Evolutionary conservation across 2,329 filamentous ascomycete species (phyloP), one percentile per base, ranked within the genome.

Genomic region (Colletotrichum sidae): DNA sequence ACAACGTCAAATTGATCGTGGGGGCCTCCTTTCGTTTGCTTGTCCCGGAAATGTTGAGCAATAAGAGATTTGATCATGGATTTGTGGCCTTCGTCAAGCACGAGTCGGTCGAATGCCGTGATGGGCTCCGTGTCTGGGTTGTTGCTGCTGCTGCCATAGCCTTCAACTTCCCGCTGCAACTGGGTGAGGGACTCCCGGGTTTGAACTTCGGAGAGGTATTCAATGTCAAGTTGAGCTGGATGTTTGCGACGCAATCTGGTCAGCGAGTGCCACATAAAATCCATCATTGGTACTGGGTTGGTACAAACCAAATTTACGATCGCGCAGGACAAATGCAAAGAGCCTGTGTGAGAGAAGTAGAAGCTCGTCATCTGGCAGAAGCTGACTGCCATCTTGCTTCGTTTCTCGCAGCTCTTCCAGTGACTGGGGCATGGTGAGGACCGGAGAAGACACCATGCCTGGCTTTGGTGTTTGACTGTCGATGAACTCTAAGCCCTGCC

Each of bases 41-140:
- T 55, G 3, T 45, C 41, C 5, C 53, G 53, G 10, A 55, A 55
- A 1, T 55, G 41, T 1, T 55, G 53, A 38, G 53, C n/a, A 41
- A 46, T 45, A 6, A 46, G 4, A 1, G 53, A 55, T 4, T 15
- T 8, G 8, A 55, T 45, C 53, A 55, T 17, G 0, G 7, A 12
- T 2, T 34, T 25, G 6, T 55, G 53, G 0, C 53, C 10, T 8
- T 10, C 10, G 10, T 55, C 53, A 35, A 55, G 3, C 0, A 55
- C 53, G 9, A 55, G 53, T 0, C 53, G 53, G n/a, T 55, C 53
- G 2, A 45, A 55, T 3, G 53, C 53, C 6, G 41, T 55, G 4
- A 9, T 13, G 12, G 46, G 46, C 11, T 35, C 5, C 9, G 5
- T 34, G 17, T 35, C 6, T 1, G 8, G 5, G 7, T 34, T 7